phyloP scores from a whole-genome alignment of 306 rosid genomes.

The Cucurbita maxima region DNA sequence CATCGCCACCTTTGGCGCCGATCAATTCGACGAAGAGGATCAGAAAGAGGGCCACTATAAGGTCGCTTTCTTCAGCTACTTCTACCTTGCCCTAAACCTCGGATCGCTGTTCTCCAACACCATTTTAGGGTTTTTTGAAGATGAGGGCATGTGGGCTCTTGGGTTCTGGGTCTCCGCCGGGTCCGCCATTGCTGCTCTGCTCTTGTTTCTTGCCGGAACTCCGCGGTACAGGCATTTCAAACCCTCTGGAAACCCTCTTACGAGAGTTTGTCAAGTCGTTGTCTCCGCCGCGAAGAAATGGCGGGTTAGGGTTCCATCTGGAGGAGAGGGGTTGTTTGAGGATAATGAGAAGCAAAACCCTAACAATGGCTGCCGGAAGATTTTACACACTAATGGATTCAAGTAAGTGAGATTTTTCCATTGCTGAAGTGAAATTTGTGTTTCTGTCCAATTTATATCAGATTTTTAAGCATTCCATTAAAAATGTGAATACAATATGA shows the following conservation, averaged over 20 bases:
- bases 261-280: slow-evolving; percentile 67
- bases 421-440: not conserved
- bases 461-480: not conserved
- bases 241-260: slow-evolving; percentile 76
- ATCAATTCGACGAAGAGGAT: slow-evolving; percentile 75
- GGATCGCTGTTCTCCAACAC: slow-evolving; percentile 93
- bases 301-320: slow-evolving; percentile 30
- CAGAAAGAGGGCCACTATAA: slow-evolving; percentile 46
- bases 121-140: slow-evolving; percentile 63
- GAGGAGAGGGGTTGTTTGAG: slow-evolving; percentile 34
- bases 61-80: slow-evolving; percentile 91
- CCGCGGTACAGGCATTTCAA: slow-evolving; percentile 74
- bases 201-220: slow-evolving; percentile 68
- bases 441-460: not conserved
- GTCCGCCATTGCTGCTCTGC: slow-evolving; percentile 52
- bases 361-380: slow-evolving; percentile 37
- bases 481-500: not conserved
- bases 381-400: slow-evolving; percentile 80
- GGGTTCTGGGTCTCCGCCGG: slow-evolving; percentile 81
- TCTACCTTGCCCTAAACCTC: slow-evolving; percentile 79
- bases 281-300: slow-evolving; percentile 54
- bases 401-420: slow-evolving; percentile 33
- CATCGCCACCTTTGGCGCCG: slow-evolving; percentile 86
- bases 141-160: slow-evolving; percentile 71
- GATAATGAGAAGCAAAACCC: slow-evolving; percentile 26